Percentiles rank a stretch among this genome's conserved stretches.
Evolutionary conservation across 768 basidiomycete genomes (phyloP).

Genomic region (Infundibulicybe gibba): DNA sequence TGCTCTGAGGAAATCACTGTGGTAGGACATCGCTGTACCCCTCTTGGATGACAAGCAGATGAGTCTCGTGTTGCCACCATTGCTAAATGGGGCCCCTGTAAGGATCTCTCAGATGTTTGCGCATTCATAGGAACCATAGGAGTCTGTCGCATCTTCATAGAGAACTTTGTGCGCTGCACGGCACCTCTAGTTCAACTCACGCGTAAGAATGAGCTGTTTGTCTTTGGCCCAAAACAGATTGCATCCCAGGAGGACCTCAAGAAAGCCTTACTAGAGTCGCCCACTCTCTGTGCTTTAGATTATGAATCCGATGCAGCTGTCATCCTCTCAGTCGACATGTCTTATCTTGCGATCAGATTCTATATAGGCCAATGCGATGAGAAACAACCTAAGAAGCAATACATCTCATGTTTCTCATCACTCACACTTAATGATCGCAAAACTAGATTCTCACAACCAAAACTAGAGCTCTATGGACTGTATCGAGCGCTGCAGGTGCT

Average conservation of each 20-base stretch:
- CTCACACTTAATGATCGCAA: constrained; percentile 30
- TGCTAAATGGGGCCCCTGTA: constrained; percentile 17
- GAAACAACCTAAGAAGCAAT: constrained; percentile 8
- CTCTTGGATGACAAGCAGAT: constrained; percentile 27
- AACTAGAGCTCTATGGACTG: no score
- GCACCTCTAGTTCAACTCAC: constrained; percentile 19
- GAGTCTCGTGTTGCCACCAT: constrained; percentile 18
- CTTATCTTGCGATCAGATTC: constrained; percentile 26
- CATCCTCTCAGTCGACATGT: constrained; percentile 33
- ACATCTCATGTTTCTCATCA: constrained; percentile 27
- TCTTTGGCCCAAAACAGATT: constrained; percentile 22
- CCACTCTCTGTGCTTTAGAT: constrained; percentile 26
- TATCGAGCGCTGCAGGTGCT: constrained; percentile 16
- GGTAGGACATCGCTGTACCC: no score
- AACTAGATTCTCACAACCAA: constrained; percentile 20
- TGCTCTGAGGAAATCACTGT: constrained; percentile 15
- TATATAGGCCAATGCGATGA: constrained; percentile 23
- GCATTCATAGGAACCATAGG: constrained; percentile 27
- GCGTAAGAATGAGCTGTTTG: constrained; percentile 20
- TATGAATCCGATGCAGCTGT: constrained; percentile 21
- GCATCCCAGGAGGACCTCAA: constrained; percentile 19
- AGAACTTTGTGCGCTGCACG: constrained; percentile 17
- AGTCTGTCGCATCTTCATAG: constrained; percentile 22
- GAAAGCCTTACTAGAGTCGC: constrained; percentile 10
- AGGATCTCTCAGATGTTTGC: constrained; percentile 16